phyloP scores from a whole-genome alignment of 345 rosid species.

The Mallotus nudiflorus region DNA sequence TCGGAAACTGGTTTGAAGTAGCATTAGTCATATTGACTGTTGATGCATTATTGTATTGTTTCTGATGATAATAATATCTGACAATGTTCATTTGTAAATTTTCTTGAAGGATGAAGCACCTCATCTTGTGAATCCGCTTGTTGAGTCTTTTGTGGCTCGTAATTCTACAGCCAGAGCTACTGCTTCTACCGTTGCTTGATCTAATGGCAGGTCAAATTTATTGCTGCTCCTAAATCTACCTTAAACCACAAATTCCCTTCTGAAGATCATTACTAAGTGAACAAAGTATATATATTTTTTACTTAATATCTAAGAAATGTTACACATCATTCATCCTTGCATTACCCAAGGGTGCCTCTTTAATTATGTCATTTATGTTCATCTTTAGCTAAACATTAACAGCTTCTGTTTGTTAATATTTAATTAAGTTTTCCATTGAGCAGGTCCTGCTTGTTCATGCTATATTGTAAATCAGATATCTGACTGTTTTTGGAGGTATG shows the following conservation, averaged over 20 bases:
- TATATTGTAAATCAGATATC: too few species aligned
- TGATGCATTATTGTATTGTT: background rate
- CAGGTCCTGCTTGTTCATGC: too few species aligned
- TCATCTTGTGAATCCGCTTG: slow-evolving; percentile 77
- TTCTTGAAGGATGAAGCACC: slow-evolving; percentile 83
- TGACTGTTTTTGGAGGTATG: too few species aligned
- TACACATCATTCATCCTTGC: background rate
- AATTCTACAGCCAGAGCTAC: slow-evolving; percentile 37
- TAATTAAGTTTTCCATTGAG: too few species aligned
- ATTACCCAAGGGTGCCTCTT: too few species aligned
- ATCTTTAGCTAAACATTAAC: too few species aligned
- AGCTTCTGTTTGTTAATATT: too few species aligned
- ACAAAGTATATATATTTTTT: background rate
- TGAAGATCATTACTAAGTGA: background rate
- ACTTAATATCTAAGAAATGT: background rate
- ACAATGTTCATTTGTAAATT: background rate
- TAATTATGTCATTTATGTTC: too few species aligned
- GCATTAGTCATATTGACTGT: background rate
- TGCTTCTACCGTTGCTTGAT: slow-evolving; percentile 25
- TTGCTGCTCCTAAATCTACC: background rate
- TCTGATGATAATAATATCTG: background rate
- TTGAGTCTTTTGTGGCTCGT: slow-evolving; percentile 70
- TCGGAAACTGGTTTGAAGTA: background rate
- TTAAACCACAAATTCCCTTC: background rate
- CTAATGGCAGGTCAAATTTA: slow-evolving; percentile 8